Conservation (phyloP, 805 yeast species). For the Saccharomyces jurei region DNA sequence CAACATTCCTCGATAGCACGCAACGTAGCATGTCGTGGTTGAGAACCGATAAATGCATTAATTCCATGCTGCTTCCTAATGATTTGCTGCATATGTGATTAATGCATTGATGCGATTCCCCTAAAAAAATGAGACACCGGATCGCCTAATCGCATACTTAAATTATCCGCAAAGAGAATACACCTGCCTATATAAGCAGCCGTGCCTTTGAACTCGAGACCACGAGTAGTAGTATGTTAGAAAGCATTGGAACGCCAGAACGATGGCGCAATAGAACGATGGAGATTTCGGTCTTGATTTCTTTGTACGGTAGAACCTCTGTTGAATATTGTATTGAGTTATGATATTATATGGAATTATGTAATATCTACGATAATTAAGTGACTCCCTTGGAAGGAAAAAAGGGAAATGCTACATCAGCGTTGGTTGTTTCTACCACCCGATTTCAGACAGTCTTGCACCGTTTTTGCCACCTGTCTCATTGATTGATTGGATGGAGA, state of each 20-base stretch:
- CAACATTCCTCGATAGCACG: not conserved
- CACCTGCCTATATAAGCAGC: not conserved
- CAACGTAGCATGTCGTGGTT: not conserved
- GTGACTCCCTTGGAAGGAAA: not conserved
- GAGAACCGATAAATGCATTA: not conserved
- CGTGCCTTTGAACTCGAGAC: too few species aligned
- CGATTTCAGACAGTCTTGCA: constrained; percentile 37
- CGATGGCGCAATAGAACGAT: not conserved
- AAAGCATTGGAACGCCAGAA: not conserved
- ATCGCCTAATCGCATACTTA: not conserved
- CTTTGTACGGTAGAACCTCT: not conserved
- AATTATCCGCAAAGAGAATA: not conserved
- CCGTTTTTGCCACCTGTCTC: constrained; percentile 32
- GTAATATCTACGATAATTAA: not conserved
- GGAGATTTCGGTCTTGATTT: not conserved
- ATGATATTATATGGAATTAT: not conserved
- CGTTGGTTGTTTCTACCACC: constrained; percentile 35
- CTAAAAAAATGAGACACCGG: not conserved
- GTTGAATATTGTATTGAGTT: not conserved
- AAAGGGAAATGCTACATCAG: not conserved
- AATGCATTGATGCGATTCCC: not conserved
- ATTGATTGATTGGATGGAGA: constrained; percentile 45
- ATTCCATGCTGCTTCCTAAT: not conserved
- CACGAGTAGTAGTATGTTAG: too few species aligned
- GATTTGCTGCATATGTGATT: not conserved